phyloP scores from a whole-genome alignment of 1,284 basidiomycete species.

The Cutaneotrichosporon sp. region DNA sequence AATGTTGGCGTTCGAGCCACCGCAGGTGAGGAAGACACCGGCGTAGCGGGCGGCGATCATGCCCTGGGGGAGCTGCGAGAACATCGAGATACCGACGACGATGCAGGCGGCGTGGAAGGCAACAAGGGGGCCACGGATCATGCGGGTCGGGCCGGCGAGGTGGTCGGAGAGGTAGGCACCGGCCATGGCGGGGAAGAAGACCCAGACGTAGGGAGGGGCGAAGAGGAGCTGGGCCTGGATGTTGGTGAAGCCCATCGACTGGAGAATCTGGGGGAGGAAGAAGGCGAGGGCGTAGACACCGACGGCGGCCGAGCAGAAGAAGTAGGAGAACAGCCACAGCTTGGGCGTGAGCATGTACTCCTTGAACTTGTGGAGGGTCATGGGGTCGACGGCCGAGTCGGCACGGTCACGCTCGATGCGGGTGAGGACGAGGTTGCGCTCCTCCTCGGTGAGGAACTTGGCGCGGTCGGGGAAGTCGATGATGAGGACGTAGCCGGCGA shows the following conservation, averaged over 20 bases:
- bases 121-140: slow-evolving; percentile 14
- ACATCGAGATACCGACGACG: slow-evolving; percentile 21
- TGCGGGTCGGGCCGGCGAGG: background rate
- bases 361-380: slow-evolving; percentile 47
- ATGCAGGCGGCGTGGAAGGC: slow-evolving; percentile 17
- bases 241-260: slow-evolving; percentile 26
- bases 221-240: slow-evolving; percentile 47
- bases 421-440: slow-evolving; percentile 50
- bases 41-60: slow-evolving; percentile 49
- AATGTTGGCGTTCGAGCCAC: slow-evolving; percentile 43
- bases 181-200: slow-evolving; percentile 47
- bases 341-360: slow-evolving; percentile 51
- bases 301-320: slow-evolving; percentile 43
- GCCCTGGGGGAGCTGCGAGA: slow-evolving; percentile 17
- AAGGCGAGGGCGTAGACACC: slow-evolving; percentile 35
- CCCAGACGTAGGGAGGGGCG: slow-evolving; percentile 53
- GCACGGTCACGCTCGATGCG: slow-evolving; percentile 56
- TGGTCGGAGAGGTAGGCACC: slow-evolving; percentile 52
- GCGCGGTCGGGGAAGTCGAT: slow-evolving; percentile 57
- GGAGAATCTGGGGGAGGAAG: slow-evolving; percentile 50
- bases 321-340: slow-evolving; percentile 55
- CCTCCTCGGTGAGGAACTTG: slow-evolving; percentile 53
- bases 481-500: slow-evolving; percentile 38
- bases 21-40: slow-evolving; percentile 54
- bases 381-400: slow-evolving; percentile 53